Conservation (phyloP, 768 basidiomycete species). For the Suillus brevipes region DNA sequence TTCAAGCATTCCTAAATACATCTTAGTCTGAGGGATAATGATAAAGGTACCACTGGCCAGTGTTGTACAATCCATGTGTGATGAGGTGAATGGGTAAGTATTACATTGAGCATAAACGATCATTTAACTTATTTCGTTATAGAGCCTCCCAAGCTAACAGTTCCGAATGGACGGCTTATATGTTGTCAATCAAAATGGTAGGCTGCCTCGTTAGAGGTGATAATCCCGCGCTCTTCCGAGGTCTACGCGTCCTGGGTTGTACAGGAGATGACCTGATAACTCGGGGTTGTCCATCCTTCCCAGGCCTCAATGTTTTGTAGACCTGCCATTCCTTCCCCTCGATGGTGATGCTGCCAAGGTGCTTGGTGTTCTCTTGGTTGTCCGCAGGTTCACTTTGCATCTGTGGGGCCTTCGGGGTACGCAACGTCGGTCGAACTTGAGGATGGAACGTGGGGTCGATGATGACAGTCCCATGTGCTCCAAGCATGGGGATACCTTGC, state of each 20-base stretch:
- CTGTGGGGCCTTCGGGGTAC: background rate
- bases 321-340: constrained; percentile 8
- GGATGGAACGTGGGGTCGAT: constrained; percentile 9
- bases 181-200: background rate
- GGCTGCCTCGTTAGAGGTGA: background rate
- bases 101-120: background rate
- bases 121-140: background rate
- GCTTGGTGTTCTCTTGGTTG: background rate
- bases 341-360: constrained; percentile 8
- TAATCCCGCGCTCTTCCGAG: background rate
- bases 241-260: background rate
- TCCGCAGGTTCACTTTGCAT: background rate
- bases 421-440: background rate
- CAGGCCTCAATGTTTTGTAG: constrained; percentile 3
- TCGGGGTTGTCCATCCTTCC: constrained; percentile 4
- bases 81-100: background rate
- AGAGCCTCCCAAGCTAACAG: background rate
- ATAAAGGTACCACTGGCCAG: background rate
- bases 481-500: constrained; percentile 21
- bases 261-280: background rate
- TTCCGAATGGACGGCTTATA: background rate
- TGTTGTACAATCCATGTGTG: background rate
- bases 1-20: background rate
- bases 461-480: constrained; percentile 17
- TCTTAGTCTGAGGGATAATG: background rate